Base-by-base conservation (phyloP, 2,329 filamentous ascomycete species). In the Kalmusia sp. region DNA sequence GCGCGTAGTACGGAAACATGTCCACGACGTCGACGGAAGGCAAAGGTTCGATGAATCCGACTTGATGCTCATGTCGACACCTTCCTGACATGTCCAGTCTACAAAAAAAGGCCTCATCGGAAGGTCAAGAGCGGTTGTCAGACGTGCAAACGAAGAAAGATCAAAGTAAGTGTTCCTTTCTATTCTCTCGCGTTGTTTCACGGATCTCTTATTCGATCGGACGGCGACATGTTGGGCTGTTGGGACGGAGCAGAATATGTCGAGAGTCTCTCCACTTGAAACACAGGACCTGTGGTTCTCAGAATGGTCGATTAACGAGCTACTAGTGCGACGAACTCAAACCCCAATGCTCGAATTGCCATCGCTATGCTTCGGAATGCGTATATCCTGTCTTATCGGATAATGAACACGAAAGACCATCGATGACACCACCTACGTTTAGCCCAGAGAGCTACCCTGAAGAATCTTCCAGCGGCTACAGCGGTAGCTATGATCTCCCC, bases 291-390 rank as follows among this genome's bases (percentile, higher is more conserved):
- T 12, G n/a, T 8, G 7, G 7, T 27, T 15, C 8, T n/a, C n/a
- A n/a, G n/a, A n/a, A n/a, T 11, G 2, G 7, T 44, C 14, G 7
- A 35, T 39, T 57, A 14, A 57, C 49, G 21, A 24, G 2, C 14
- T 19, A 43, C 28, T 19, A 61, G 58, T 64, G 58, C 38, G 59
- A 63, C 34, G 59, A 64, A 51, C 52, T 56, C 19, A 62, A 57
- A 41, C 62, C 62, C 4, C 51, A 54, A 15, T 64, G 59, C 41
- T 50, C 52, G 2, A 63, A 63, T 41, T 64, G 59, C 34, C 39
- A 22, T 17, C 55, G 58, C 25, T 63, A 63, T 49, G 47, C 38
- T 22, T 47, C 55, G 5, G 51, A 54, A 31, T 62, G 59, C 38
- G 33, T 61, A n/a, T 62, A 62, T 40, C 57, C 59, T 14, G 37